Conservation (phyloP, 139 green algal genomes). For the Coccomyxa sp. region DNA sequence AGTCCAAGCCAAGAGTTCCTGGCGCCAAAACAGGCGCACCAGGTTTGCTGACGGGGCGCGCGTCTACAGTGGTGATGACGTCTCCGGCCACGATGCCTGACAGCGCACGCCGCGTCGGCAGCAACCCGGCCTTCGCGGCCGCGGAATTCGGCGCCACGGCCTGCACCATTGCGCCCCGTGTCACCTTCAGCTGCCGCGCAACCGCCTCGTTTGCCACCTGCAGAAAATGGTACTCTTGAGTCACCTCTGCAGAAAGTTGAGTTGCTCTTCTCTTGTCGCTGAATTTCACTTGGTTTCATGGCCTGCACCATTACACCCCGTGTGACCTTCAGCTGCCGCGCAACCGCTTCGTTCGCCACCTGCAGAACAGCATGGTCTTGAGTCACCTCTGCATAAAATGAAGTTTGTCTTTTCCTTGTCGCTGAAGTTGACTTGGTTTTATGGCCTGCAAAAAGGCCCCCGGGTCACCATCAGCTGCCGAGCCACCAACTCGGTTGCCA, state of each 20-base stretch:
- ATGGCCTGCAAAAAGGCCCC: conserved; percentile 61
- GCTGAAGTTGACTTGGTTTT: conserved; percentile 15
- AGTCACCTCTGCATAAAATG: too few relatives aligned
- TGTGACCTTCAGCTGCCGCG: conserved; percentile 41
- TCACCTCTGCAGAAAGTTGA: too few relatives aligned
- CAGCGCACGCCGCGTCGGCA: conserved; percentile 54
- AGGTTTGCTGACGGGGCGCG: conserved; percentile 11
- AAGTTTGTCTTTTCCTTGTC: too few relatives aligned
- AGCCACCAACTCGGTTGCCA: neutral
- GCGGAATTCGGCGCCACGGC: conserved; percentile 30
- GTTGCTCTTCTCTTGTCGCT: too few relatives aligned
- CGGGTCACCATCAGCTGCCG: conserved; percentile 35
- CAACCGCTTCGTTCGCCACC: conserved; percentile 54
- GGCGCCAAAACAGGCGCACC: neutral
- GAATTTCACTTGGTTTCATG: conserved; percentile 18
- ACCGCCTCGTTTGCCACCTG: conserved; percentile 57
- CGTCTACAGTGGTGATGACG: conserved; percentile 21
- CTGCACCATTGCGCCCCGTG: conserved; percentile 54
- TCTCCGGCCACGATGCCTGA: conserved; percentile 47
- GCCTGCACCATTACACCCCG: conserved; percentile 55
- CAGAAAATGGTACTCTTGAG: neutral
- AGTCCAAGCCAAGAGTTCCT: neutral
- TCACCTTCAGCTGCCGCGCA: conserved; percentile 46
- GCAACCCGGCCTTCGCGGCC: conserved; percentile 60
- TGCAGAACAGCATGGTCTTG: conserved; percentile 18